Evolutionary conservation across 768 basidiomycete genomes (phyloP).

Genomic region (Gautieria morchelliformis): DNA sequence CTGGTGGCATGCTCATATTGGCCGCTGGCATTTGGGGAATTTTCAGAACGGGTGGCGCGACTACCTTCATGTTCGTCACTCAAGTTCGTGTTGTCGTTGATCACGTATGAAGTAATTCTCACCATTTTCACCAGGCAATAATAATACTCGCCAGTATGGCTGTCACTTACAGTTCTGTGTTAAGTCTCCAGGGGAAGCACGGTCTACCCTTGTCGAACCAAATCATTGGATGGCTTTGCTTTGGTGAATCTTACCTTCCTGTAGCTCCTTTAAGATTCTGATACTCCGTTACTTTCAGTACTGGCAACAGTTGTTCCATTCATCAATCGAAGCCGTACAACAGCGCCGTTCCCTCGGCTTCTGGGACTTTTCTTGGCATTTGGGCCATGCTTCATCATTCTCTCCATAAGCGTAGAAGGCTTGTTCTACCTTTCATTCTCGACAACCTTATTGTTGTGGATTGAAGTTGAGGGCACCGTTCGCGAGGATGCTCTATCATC

Average conservation of each 20-base stretch:
- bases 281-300: not conserved
- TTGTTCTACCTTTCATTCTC: conserved; percentile 71
- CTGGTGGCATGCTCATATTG: conserved; percentile 40
- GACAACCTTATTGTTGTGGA: conserved; percentile 54
- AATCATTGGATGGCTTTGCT: conserved; percentile 49
- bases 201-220: conserved; percentile 60
- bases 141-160: conserved; percentile 38
- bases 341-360: conserved; percentile 32
- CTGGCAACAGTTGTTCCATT: conserved; percentile 30
- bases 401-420: conserved; percentile 76
- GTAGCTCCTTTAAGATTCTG: not conserved
- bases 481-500: conserved; percentile 13
- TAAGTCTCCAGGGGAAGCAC: conserved; percentile 50
- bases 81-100: too few species aligned
- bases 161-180: conserved; percentile 49
- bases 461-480: conserved; percentile 41
- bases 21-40: conserved; percentile 21
- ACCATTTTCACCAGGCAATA: conserved; percentile 25
- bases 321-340: conserved; percentile 25
- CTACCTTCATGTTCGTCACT: too few species aligned
- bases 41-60: not conserved
- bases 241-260: conserved; percentile 34
- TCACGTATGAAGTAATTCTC: not conserved
- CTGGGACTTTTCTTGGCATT: conserved; percentile 62
- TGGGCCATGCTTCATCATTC: conserved; percentile 63